Base-by-base conservation (phyloP, 2,329 filamentous ascomycete genomes). In the Lasiodiplodia citricola region DNA sequence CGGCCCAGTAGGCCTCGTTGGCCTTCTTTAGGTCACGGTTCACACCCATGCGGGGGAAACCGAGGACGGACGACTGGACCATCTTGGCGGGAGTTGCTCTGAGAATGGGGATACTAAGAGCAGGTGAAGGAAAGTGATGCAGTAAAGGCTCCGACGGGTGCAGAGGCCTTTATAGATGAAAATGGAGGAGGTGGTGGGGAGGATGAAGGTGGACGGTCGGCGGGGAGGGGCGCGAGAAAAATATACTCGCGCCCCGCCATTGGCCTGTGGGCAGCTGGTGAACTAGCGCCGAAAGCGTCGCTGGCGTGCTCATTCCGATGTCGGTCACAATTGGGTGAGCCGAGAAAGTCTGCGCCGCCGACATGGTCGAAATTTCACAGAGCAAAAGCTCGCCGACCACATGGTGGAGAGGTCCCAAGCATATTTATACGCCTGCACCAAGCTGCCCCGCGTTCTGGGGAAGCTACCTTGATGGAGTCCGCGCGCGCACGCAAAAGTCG, bases 1-100 rank as follows among this genome's bases (percentile, higher is more conserved):
- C 95, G 79, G 86, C 91, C 96, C 96, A 99, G 86, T 91, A 99
- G 83, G 95, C 93, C 86, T 99, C 96, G 75, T 94, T 99, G 80
- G 96, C 96, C 91, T 99, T 99, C 92, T 99, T 99, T 83, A 99
- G 90, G 88, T 99, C 96, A 90, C 96, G 94, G 86, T 96, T 92
- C 79, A 89, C 92, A 85, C 96, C 96, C 93, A 98, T 97, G 81
- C 96, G 95, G 83, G 96, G 96, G 90, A 99, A 99, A 86, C 96
- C 96, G 83, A 99, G 91, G 83, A 99, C 88, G 76, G 96, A 88
- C 74, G 84, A 85, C 74, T 84, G 82, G 68, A 85, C 84, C 84
- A 85, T 85, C 13, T 21, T 74, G 67, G 69, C 57, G 55, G 25
- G 18, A 18, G 65, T 52, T 51, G 50, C 31, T 37, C 23, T 64